Conservation (phyloP, 2,329 filamentous ascomycete genomes). For the Paecilomyces sp. region DNA sequence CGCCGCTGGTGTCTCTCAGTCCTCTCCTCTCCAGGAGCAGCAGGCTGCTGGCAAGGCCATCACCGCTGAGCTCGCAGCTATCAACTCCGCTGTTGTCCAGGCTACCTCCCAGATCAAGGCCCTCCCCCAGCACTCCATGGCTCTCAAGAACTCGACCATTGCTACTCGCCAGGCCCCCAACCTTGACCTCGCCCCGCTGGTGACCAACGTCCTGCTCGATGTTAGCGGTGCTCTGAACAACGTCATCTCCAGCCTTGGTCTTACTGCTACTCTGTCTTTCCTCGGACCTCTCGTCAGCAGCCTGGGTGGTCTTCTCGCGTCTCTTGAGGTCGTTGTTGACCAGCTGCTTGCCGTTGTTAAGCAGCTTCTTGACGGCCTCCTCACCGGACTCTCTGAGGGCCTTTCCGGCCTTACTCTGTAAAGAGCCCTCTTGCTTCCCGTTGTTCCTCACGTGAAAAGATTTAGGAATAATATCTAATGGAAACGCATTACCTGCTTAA, state of each 20-base stretch:
- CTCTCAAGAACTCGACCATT: not conserved
- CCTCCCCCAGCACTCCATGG: not conserved
- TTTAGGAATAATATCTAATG: not conserved
- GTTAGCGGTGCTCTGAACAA: constrained; percentile 5
- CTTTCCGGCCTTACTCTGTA: constrained; percentile 6
- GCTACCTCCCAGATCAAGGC: constrained; percentile 1
- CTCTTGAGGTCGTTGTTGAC: constrained; percentile 5
- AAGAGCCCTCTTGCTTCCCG: not conserved
- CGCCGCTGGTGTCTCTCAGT: not conserved
- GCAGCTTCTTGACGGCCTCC: constrained; percentile 5
- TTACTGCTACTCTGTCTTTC: constrained; percentile 7
- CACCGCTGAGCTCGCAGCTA: constrained; percentile 3
- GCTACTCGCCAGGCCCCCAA: not conserved
- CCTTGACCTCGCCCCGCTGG: not conserved
- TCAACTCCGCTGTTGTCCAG: constrained; percentile 4
- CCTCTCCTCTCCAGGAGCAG: not conserved
- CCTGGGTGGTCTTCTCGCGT: constrained; percentile 3
- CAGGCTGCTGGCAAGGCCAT: not conserved
- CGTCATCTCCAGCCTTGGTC: constrained; percentile 4
- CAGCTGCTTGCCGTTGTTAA: constrained; percentile 6
- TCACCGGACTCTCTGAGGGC: constrained; percentile 1
- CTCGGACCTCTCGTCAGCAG: constrained; percentile 5
- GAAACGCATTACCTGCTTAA: not conserved
- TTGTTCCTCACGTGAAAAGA: not conserved
- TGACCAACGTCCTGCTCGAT: constrained; percentile 2